phyloP scores from a whole-genome alignment of 2,329 filamentous ascomycete species.

The Fusarium incarnatum region DNA sequence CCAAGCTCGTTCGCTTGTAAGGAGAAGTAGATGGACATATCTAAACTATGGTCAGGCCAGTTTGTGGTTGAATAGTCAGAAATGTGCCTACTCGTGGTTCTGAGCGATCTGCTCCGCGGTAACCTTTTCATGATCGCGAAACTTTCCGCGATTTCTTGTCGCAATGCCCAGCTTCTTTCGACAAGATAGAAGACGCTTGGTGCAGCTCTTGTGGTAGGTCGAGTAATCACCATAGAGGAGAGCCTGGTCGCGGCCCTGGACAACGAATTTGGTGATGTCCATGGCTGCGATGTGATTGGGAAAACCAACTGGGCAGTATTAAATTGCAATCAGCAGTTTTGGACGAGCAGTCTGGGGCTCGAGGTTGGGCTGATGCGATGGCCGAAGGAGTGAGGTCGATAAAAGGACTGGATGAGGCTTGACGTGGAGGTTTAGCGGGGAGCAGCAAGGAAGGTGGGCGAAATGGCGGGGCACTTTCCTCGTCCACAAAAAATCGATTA shows the following conservation, averaged over 20 bases:
- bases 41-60: constrained; percentile 57
- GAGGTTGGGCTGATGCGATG: constrained; percentile 6
- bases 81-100: constrained; percentile 75
- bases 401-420: constrained; percentile 40
- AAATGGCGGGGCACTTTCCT: constrained; percentile 44
- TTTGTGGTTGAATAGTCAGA: background rate
- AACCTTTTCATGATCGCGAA: constrained; percentile 74
- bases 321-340: background rate
- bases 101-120: constrained; percentile 79
- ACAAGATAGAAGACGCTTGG: constrained; percentile 82
- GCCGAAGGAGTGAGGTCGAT: constrained; percentile 26
- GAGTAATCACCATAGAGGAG: constrained; percentile 90
- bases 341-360: background rate
- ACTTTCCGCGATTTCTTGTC: constrained; percentile 89
- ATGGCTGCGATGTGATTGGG: constrained; percentile 60
- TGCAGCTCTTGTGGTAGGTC: constrained; percentile 83
- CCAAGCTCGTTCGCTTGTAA: constrained; percentile 92
- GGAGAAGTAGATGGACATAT: constrained; percentile 81
- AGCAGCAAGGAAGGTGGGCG: constrained; percentile 30
- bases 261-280: constrained; percentile 90
- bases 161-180: constrained; percentile 87
- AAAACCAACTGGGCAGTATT: background rate
- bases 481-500: constrained; percentile 35
- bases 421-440: constrained; percentile 49
- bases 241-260: constrained; percentile 82